Conservation (phyloP, 2,329 filamentous ascomycete genomes). For the Stemphylium lycopersici region DNA sequence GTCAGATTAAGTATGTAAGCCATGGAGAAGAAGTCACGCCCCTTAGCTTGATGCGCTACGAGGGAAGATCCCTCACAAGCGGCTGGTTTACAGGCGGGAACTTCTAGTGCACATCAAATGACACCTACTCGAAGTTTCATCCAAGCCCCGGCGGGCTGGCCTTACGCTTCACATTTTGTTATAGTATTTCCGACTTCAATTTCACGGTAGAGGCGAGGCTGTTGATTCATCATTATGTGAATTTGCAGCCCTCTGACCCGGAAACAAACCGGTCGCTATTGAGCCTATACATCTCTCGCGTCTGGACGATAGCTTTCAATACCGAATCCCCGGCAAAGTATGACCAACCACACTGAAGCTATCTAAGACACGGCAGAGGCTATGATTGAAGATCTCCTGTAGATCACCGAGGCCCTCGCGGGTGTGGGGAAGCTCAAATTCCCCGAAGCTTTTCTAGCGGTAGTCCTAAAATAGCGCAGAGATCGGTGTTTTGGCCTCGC, state of each 20-base stretch:
- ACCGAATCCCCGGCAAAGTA: neutral
- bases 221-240: no score
- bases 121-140: neutral
- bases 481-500: constrained; percentile 16
- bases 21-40: neutral
- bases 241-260: no score
- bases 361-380: neutral
- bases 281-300: no score
- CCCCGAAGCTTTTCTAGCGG: constrained; percentile 1
- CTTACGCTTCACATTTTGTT: neutral
- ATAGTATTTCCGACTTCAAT: neutral
- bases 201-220: no score
- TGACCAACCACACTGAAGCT: neutral
- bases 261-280: no score
- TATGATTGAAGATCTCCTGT: neutral
- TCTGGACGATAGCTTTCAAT: neutral
- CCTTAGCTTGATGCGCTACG: neutral
- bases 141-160: neutral
- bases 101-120: neutral
- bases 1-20: neutral
- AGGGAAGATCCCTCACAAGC: no score
- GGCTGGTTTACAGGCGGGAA: neutral
- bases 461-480: constrained; percentile 14
- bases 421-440: neutral
- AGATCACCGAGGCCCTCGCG: neutral